Conservation (phyloP, 2,329 filamentous ascomycete genomes). For the Penicillium carneum region DNA sequence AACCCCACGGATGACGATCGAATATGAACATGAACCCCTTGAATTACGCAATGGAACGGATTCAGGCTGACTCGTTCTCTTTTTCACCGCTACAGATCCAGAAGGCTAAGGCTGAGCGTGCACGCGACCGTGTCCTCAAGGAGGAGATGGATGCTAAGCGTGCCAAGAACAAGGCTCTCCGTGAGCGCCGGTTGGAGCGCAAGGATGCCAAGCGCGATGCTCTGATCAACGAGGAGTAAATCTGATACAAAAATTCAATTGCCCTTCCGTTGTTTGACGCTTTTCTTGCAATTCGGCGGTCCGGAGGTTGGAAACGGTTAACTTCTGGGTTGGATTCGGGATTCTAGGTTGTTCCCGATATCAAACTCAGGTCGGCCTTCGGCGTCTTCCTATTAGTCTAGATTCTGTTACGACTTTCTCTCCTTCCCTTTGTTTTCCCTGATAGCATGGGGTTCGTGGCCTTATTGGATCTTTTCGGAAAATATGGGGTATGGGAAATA, state of each 20-base stretch:
- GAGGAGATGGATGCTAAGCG: slow-evolving; percentile 99
- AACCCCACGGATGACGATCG: slow-evolving; percentile 14
- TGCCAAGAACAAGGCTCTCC: slow-evolving; percentile 99
- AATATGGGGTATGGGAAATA: slow-evolving; percentile 32
- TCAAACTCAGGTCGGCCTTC: slow-evolving; percentile 42
- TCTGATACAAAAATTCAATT: slow-evolving; percentile 35
- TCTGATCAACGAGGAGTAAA: slow-evolving; percentile 71
- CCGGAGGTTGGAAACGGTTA: slow-evolving; percentile 47
- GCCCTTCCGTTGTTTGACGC: slow-evolving; percentile 41
- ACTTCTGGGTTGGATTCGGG: slow-evolving; percentile 40
- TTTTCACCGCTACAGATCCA: slow-evolving; percentile 74
- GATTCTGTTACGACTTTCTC: slow-evolving; percentile 30
- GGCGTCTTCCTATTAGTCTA: slow-evolving; percentile 35
- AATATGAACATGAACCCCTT: slow-evolving; percentile 1
- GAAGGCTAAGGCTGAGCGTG: slow-evolving; percentile 99
- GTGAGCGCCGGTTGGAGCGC: slow-evolving; percentile 97
- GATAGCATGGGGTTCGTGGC: slow-evolving; percentile 31
- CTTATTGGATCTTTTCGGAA: slow-evolving; percentile 29
- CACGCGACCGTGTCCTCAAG: slow-evolving; percentile 92
- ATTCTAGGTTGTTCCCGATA: slow-evolving; percentile 41
- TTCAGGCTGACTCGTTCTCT: slow-evolving; percentile 34
- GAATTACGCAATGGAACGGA: background rate
- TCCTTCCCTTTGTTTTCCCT: slow-evolving; percentile 24
- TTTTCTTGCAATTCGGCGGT: slow-evolving; percentile 44
- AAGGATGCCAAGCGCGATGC: slow-evolving; percentile 88